Conservation (phyloP, 2,329 filamentous ascomycete genomes). For the Aspergillus terreus region DNA sequence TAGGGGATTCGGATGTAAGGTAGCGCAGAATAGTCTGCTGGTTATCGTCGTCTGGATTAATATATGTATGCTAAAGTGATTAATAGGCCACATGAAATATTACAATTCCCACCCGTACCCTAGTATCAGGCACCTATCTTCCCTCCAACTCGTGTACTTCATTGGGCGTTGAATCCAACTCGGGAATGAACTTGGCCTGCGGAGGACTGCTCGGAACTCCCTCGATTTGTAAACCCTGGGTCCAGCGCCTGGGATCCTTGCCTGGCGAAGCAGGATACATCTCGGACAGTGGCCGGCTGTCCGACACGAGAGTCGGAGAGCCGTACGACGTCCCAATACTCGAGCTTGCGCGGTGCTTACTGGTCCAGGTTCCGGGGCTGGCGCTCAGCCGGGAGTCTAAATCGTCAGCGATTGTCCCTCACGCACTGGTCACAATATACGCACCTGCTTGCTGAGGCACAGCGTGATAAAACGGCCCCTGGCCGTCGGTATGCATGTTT, state of each 20-base stretch:
- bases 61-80: not conserved
- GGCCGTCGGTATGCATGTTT: not conserved
- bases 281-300: not conserved
- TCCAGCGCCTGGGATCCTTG: not conserved
- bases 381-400: not conserved
- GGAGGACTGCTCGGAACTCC: conserved; percentile 3
- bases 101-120: too few relatives aligned
- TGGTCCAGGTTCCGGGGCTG: conserved; percentile 17
- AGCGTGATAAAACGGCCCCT: not conserved
- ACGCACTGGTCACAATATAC: not conserved
- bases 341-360: conserved; percentile 4
- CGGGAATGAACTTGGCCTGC: conserved; percentile 9
- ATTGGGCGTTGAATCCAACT: conserved; percentile 10
- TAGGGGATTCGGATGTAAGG: not conserved
- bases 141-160: conserved; percentile 13
- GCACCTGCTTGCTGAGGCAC: not conserved
- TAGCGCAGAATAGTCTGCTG: too few relatives aligned
- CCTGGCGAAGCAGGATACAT: not conserved
- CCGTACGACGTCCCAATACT: not conserved
- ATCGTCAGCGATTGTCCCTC: not conserved
- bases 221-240: not conserved
- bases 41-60: too few relatives aligned
- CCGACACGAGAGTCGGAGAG: not conserved
- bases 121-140: not conserved
- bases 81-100: not conserved